Evolutionary conservation across 805 yeast genomes (phyloP).

Genomic region (Metschnikowia reukaufii): DNA sequence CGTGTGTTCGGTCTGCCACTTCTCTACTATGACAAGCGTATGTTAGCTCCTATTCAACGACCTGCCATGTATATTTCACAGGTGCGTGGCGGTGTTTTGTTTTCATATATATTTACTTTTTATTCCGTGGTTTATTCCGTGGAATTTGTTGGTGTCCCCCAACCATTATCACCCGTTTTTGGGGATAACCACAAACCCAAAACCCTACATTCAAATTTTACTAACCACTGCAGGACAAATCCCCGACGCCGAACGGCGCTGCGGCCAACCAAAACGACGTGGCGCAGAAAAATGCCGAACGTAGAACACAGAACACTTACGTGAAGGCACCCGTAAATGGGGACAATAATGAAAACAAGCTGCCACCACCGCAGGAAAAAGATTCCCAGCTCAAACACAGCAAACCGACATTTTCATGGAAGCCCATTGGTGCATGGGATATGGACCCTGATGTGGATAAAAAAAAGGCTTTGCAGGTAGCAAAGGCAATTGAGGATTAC

Average conservation of each 20-base stretch:
- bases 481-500: conserved; percentile 51
- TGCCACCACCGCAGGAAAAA: background rate
- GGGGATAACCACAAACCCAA: too few relatives aligned
- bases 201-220: too few relatives aligned
- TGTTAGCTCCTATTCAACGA: too few relatives aligned
- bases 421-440: conserved; percentile 41
- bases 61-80: too few relatives aligned
- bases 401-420: conserved; percentile 40
- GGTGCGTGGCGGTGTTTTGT: too few relatives aligned
- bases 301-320: conserved; percentile 15
- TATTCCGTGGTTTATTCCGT: too few relatives aligned
- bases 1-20: background rate
- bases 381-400: conserved; percentile 5
- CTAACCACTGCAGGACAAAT: background rate
- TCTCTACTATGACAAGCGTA: conserved; percentile 2
- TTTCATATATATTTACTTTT: too few relatives aligned
- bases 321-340: conserved; percentile 18
- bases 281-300: conserved; percentile 16
- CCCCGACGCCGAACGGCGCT: conserved; percentile 16
- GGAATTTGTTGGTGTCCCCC: too few relatives aligned
- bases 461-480: conserved; percentile 22
- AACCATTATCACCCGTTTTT: too few relatives aligned
- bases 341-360: background rate
- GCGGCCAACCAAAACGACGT: conserved; percentile 19
- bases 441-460: conserved; percentile 25